Base-by-base conservation (phyloP, 2,329 filamentous ascomycete genomes). In the Cryphonectria naterciae region DNA sequence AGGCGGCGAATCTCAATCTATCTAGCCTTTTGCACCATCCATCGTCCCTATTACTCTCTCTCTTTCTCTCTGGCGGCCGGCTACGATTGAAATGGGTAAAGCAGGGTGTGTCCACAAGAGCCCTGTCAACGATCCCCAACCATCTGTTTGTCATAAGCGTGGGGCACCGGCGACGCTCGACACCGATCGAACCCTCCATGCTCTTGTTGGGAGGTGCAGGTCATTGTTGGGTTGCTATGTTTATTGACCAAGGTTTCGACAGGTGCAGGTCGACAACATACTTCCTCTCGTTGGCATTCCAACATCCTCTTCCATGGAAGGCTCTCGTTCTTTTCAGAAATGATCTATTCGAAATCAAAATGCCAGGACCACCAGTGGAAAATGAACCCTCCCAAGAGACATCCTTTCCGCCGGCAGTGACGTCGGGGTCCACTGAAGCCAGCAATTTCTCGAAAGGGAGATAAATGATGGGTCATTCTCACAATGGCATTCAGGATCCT, bases 81-180 rank as follows among this genome's bases (percentile, higher is more conserved):
- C 67, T 61, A 60, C 58, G 49, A 62, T 69, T 69, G 43, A 69
- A 71, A 71, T 70, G 69, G 65, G 65, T 61, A 60, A 35, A 54
- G 61, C 69, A 28, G 65, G 19, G 19, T 49, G 64, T 70, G 66
- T 52, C 69, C 65, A 61, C 41, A 62, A 62, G 41, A 54, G 49
- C 41, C 15, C 32, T 35, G 25, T 11, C 25, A 56, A 17, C 25
- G 25, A 15, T 28, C 52, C 52, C 7, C 25, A 15, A 32, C 10
- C n/a, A 54, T 19, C 5, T 43, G 15, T n/a, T 54, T 28, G 25
- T 28, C 52, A 28, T 19, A 28, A 22, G 11, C n/a, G 52, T 41
- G 32, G 68, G 69, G 52, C 69, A 65, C n/a, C 58, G 41, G 39
- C 66, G 66, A 68, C 15, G 52, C 17, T 39, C 32, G 17, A 11